Percentiles rank a stretch among this genome's conserved stretches.
These are phyloP conservation scores for Jamesozyma rosinii DNA, from an alignment of 805 yeast species.

Conservation along the genomic window DNA sequence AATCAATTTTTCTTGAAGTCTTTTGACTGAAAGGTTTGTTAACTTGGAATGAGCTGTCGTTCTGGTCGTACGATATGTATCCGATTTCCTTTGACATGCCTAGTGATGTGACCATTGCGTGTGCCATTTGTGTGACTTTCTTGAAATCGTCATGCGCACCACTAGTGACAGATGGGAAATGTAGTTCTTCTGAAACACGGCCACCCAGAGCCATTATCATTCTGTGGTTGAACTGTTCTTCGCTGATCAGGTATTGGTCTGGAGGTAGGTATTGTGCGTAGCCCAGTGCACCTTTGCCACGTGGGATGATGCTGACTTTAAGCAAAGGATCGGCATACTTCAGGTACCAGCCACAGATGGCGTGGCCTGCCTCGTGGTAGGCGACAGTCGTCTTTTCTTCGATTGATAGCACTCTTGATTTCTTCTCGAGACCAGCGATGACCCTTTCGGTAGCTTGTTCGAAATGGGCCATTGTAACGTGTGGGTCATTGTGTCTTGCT, in stretches of 20 bases:
- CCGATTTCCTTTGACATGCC: conserved; percentile 87
- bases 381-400: conserved; percentile 83
- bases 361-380: conserved; percentile 95
- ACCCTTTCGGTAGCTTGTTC: conserved; percentile 92
- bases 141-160: conserved; percentile 93
- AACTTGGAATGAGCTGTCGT: conserved; percentile 37
- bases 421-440: conserved; percentile 87
- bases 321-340: conserved; percentile 82
- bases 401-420: conserved; percentile 65
- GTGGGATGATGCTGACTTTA: conserved; percentile 88
- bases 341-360: conserved; percentile 89
- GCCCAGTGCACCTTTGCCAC: conserved; percentile 93
- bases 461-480: conserved; percentile 62
- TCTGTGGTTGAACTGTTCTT: conserved; percentile 67
- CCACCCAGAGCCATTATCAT: conserved; percentile 96
- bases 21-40: conserved; percentile 86
- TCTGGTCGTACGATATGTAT: conserved; percentile 34
- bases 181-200: conserved; percentile 81
- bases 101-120: conserved; percentile 75
- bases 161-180: conserved; percentile 77
- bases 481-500: conserved; percentile 61
- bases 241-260: conserved; percentile 70
- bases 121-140: conserved; percentile 82
- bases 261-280: conserved; percentile 92
- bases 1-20: conserved; percentile 72